Percentiles rank a stretch among this genome's conserved stretches.
Conservation (phyloP, 768 basidiomycete species). For the Kwoniella botswanensis region DNA sequence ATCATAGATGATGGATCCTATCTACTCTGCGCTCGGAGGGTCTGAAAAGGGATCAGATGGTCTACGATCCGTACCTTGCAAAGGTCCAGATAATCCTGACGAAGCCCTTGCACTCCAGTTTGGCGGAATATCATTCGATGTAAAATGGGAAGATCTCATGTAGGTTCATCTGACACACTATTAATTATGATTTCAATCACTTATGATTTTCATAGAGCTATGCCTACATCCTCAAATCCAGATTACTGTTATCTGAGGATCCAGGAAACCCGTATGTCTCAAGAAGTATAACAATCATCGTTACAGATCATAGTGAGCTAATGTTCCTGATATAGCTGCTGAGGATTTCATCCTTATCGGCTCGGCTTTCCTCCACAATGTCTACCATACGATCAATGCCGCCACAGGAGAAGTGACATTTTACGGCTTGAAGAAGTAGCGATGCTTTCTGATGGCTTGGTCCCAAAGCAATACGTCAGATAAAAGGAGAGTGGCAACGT, state of each 20-base stretch:
- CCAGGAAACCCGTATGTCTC: conserved; percentile 5
- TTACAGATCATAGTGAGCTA: not conserved
- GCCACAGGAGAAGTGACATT: conserved; percentile 17
- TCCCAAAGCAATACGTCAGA: too few relatives aligned
- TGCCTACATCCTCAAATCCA: not conserved
- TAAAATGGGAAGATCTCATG: conserved; percentile 19
- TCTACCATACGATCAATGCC: conserved; percentile 17
- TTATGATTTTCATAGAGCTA: not conserved
- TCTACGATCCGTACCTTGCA: conserved; percentile 8
- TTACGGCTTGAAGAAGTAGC: conserved; percentile 10
- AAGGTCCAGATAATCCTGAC: conserved; percentile 15
- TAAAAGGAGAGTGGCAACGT: too few relatives aligned
- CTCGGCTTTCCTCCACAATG: conserved; percentile 13
- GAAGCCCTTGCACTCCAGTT: conserved; percentile 13
- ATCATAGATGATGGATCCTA: conserved; percentile 14
- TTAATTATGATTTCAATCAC: not conserved
- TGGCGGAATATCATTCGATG: conserved; percentile 3
- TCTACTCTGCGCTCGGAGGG: conserved; percentile 14
- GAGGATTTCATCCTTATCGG: conserved; percentile 17
- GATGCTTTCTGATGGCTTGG: not conserved
- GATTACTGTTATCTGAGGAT: conserved; percentile 7
- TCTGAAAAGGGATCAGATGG: not conserved
- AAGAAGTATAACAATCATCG: not conserved
- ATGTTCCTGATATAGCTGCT: not conserved
- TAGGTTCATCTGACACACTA: not conserved